Evolutionary conservation across 257 asterid species (phyloP), one percentile per base, ranked within the genome.

Genomic region (Plectranthus barbatus): DNA sequence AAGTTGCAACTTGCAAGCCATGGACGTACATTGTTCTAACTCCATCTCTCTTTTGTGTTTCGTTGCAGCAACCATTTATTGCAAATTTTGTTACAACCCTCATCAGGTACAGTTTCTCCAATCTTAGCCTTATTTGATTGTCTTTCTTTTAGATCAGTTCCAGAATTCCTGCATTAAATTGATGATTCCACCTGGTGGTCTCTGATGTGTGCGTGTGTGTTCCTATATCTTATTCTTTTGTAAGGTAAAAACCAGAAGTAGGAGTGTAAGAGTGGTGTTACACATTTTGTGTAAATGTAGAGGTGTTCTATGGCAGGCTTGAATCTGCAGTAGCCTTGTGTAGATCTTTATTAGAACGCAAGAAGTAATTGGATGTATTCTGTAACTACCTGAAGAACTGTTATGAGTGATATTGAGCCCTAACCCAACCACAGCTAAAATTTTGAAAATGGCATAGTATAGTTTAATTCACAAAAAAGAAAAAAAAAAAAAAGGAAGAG

Each of bases 41-140:
- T 66, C 61, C 46, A 4, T 48, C 9, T 60, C 23, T 9, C 15
- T 59, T 52, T 46, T 71, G 34, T 76, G 40, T 56, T 71, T 54
- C 37, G 66, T 76, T 83, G 89, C 97, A 92, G 99, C 83, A 83
- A 55, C 82, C 94, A 10, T 82, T 74, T 70, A 51, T 77, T 44
- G 60, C 70, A 68, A 86, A 79, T 39, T 61, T 74, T 31, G n/a
- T 86, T 52, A 50, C 86, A 51, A 77, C 81, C 47, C 49, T 82
- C 24, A 64, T 86, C 86, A 89, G 98, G 98, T 88, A 14, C 20
- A 0, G n/a, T 50, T 58, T 37, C 69, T 64, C 44, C 51, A 57
- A 56, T 56, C 66, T 56, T 60, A 15, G 13, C 47, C 64, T 39
- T 36, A 44, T 29, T 42, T 7, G 11, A 45, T 17, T 5, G 6